Percentiles rank a stretch among this genome's conserved stretches.
These are phyloP conservation scores for Sclerotinia subarctica DNA, from an alignment of 2,329 filamentous ascomycete species.

Conservation along the genomic window DNA sequence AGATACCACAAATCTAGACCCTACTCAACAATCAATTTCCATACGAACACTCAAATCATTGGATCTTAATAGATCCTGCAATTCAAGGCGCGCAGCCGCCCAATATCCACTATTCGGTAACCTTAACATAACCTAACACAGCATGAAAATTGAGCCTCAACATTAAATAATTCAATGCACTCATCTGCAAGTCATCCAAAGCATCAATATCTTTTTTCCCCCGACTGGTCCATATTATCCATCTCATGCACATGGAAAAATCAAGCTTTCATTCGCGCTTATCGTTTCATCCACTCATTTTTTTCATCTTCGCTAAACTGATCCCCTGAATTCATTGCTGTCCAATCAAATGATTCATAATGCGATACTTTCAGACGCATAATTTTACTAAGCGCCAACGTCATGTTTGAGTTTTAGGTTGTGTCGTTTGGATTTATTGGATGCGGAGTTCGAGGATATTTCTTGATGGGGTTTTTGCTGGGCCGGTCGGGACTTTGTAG, in stretches of 20 bases:
- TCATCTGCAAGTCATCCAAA: background rate
- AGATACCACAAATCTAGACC: background rate
- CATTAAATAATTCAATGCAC: background rate
- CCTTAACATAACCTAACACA: background rate
- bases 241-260: background rate
- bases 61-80: background rate
- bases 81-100: background rate
- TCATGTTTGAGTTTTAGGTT: background rate
- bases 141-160: slow-evolving; percentile 1
- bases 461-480: background rate
- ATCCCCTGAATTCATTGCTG: slow-evolving; percentile 8
- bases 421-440: slow-evolving; percentile 6
- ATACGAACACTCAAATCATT: background rate
- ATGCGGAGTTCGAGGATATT: background rate
- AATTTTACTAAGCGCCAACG: slow-evolving; percentile 8
- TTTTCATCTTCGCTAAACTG: background rate
- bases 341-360: slow-evolving; percentile 6
- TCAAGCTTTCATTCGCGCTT: slow-evolving; percentile 14
- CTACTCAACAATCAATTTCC: background rate
- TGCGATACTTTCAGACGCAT: background rate
- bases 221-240: background rate
- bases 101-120: background rate
- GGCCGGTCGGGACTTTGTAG: background rate
- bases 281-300: slow-evolving; percentile 7
- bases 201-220: background rate